These are phyloP conservation scores for Cyclotella kingstonii DNA, from an alignment of 108 stramenopile genomes.

Conservation along the genomic window DNA sequence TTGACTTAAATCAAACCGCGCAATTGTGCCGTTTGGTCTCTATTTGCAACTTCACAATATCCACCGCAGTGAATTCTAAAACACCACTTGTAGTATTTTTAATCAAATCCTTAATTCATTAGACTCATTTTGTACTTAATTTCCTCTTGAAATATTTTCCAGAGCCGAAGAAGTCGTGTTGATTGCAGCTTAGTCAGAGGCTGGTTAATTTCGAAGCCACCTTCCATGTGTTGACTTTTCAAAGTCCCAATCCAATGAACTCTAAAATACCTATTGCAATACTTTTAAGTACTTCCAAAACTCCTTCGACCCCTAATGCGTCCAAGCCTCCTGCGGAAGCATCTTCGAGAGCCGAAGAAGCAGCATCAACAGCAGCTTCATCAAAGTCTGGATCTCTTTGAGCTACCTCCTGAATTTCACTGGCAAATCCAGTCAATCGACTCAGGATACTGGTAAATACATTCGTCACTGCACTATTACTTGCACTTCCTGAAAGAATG, in stretches of 20 bases:
- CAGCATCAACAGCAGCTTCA: slow-evolving; percentile 31
- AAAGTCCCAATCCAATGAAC: slow-evolving; percentile 14
- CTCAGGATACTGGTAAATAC: slow-evolving; percentile 24
- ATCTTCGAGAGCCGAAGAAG: slow-evolving; percentile 35
- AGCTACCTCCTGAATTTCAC: slow-evolving; percentile 20
- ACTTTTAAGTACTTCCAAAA: slow-evolving; percentile 28
- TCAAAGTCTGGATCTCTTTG: slow-evolving; percentile 16
- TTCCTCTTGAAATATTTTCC: too few relatives aligned
- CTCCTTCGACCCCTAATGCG: slow-evolving; percentile 33
- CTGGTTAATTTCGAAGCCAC: too few relatives aligned
- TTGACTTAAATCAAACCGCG: too few relatives aligned
- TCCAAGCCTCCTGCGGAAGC: slow-evolving; percentile 31
- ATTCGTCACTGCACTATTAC: neutral
- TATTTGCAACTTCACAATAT: too few relatives aligned
- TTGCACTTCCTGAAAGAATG: slow-evolving; percentile 13
- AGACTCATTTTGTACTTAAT: too few relatives aligned
- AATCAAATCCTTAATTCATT: too few relatives aligned
- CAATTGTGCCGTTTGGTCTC: too few relatives aligned
- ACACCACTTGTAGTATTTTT: too few relatives aligned
- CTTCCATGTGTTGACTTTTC: neutral
- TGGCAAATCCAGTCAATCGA: slow-evolving; percentile 27
- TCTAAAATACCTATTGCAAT: slow-evolving; percentile 33
- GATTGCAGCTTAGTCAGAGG: too few relatives aligned
- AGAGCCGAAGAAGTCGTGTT: too few relatives aligned
- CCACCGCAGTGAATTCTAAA: too few relatives aligned